Percentiles rank a stretch among this genome's conserved stretches.
Conservation (phyloP, 2,329 filamentous ascomycete genomes). For the Dothideomycetidae sp. region DNA sequence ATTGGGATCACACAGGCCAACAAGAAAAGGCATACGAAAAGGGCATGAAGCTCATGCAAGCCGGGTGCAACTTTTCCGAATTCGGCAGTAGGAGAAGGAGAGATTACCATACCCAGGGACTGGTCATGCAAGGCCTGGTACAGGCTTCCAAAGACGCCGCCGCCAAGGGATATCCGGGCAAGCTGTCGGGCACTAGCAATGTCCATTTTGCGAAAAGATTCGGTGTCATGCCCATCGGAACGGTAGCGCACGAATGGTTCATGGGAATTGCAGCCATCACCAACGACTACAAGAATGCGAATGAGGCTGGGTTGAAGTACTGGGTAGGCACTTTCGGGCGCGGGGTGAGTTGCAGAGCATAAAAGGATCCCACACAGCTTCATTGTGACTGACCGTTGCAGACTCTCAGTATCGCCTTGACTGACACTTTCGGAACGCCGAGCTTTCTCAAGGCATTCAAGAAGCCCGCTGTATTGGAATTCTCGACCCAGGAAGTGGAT, state of each 20-base stretch:
- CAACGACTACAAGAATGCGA: slow-evolving; percentile 69
- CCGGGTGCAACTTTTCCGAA: slow-evolving; percentile 80
- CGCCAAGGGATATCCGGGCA: slow-evolving; percentile 49
- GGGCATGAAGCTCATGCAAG: slow-evolving; percentile 60
- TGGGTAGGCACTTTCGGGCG: slow-evolving; percentile 88
- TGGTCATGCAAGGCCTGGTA: slow-evolving; percentile 78
- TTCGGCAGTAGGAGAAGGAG: slow-evolving; percentile 81
- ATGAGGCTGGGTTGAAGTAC: slow-evolving; percentile 68
- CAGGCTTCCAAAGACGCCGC: slow-evolving; percentile 53
- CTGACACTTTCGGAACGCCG: slow-evolving; percentile 89
- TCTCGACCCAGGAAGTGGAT: slow-evolving; percentile 12
- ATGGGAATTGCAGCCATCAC: slow-evolving; percentile 94
- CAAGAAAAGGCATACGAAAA: slow-evolving; percentile 74
- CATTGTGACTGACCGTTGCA: slow-evolving; percentile 16
- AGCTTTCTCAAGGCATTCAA: slow-evolving; percentile 77
- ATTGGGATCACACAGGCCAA: slow-evolving; percentile 82
- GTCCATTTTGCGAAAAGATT: slow-evolving; percentile 95
- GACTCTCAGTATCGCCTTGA: slow-evolving; percentile 76
- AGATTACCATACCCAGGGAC: slow-evolving; percentile 87
- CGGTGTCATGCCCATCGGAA: slow-evolving; percentile 70
- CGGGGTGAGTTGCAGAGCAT: slow-evolving; percentile 32
- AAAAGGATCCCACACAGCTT: no score
- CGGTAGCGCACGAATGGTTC: slow-evolving; percentile 95
- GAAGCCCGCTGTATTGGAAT: slow-evolving; percentile 40
- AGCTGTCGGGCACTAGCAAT: slow-evolving; percentile 81